Conservation (phyloP, 2,329 filamentous ascomycete genomes). For the Epichloe hybrida region DNA sequence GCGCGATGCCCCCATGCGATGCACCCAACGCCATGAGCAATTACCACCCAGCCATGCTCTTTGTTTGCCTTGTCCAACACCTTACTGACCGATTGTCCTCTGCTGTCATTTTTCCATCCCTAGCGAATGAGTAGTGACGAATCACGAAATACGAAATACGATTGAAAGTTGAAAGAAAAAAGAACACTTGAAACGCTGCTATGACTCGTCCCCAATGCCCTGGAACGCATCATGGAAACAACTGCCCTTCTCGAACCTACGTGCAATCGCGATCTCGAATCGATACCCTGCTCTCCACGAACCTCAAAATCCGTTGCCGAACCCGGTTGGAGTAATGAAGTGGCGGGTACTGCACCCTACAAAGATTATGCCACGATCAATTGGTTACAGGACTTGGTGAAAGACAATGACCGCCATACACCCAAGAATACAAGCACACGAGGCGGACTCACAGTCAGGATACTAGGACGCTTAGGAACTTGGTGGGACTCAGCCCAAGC, state of each 20-base stretch:
- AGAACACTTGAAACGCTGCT: not conserved
- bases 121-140: too few relatives aligned
- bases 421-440: slow-evolving; percentile 14
- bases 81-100: too few relatives aligned
- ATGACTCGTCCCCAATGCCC: not conserved
- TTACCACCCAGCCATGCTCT: too few relatives aligned
- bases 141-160: too few relatives aligned
- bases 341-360: slow-evolving; percentile 28
- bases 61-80: too few relatives aligned
- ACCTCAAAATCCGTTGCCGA: not conserved
- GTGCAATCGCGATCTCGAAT: not conserved
- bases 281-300: not conserved
- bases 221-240: not conserved
- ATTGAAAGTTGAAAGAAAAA: not conserved
- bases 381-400: slow-evolving; percentile 47
- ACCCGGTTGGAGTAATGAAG: not conserved
- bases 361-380: slow-evolving; percentile 50
- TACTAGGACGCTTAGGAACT: not conserved
- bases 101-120: too few relatives aligned
- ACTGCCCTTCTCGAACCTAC: not conserved
- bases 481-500: slow-evolving; percentile 36
- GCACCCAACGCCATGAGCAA: too few relatives aligned
- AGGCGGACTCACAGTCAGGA: slow-evolving; percentile 23
- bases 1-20: too few relatives aligned
- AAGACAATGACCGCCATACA: slow-evolving; percentile 38